These are phyloP conservation scores for Lactifluus pinguis DNA, from an alignment of 768 basidiomycete genomes.

Conservation along the genomic window DNA sequence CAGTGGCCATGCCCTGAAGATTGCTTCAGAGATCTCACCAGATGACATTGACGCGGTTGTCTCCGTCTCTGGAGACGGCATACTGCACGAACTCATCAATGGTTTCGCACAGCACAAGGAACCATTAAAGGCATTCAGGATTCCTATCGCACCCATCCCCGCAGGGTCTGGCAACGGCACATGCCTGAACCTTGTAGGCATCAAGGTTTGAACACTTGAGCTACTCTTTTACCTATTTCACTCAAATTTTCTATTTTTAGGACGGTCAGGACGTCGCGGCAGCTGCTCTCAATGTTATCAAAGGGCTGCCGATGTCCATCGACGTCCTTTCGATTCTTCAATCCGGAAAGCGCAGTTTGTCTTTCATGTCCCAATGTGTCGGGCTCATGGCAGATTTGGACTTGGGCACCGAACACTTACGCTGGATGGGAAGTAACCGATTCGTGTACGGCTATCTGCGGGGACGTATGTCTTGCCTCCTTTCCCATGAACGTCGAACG, in stretches of 20 bases:
- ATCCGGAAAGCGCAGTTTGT: conserved; percentile 49
- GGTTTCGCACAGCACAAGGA: conserved; percentile 63
- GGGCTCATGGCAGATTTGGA: conserved; percentile 85
- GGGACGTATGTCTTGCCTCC: conserved; percentile 42
- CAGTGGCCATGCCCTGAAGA: conserved; percentile 54
- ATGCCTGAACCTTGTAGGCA: conserved; percentile 65
- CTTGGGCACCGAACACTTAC: conserved; percentile 71
- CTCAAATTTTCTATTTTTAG: conserved; percentile 24
- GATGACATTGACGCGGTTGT: conserved; percentile 60
- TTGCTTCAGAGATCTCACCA: conserved; percentile 47
- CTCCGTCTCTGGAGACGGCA: conserved; percentile 75
- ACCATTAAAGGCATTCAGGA: conserved; percentile 49
- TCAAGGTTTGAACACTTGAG: conserved; percentile 35
- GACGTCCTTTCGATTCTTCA: conserved; percentile 77
- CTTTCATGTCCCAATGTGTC: conserved; percentile 76
- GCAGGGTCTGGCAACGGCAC: conserved; percentile 77
- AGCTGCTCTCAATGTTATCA: conserved; percentile 72
- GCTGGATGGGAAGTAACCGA: conserved; percentile 80
- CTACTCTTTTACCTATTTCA: background rate
- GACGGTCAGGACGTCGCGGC: conserved; percentile 62
- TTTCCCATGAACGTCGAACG: background rate
- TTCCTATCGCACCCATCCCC: conserved; percentile 72
- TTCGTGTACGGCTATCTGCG: conserved; percentile 66
- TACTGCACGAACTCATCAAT: conserved; percentile 77
- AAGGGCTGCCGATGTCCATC: conserved; percentile 68